phyloP scores from a whole-genome alignment of 306 rosid genomes.

The Rosa chinensis region DNA sequence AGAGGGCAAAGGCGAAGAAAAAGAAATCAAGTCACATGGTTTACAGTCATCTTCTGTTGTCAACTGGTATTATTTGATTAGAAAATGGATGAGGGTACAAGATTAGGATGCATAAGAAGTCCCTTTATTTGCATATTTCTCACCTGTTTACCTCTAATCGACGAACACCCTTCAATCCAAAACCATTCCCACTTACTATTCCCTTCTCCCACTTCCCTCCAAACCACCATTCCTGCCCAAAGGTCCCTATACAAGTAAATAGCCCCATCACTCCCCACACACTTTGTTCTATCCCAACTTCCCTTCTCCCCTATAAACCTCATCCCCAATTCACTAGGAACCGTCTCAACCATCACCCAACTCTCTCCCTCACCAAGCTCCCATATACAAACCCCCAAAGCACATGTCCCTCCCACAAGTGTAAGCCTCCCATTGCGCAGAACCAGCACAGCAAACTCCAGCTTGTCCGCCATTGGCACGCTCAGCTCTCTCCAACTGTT shows the following conservation, averaged over 20 bases:
- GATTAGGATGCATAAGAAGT: constrained; percentile 59
- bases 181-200: constrained; percentile 50
- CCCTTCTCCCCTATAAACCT: constrained; percentile 45
- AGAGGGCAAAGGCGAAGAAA: background rate
- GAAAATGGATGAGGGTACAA: constrained; percentile 37
- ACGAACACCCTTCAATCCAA: constrained; percentile 64
- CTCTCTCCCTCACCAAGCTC: constrained; percentile 40
- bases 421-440: constrained; percentile 39
- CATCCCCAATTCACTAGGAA: constrained; percentile 54
- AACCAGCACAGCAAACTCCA: constrained; percentile 66
- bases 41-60: background rate
- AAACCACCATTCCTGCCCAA: constrained; percentile 59
- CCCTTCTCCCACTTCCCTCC: constrained; percentile 32
- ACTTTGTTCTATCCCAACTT: constrained; percentile 60
- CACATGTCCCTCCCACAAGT: constrained; percentile 54
- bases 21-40: background rate
- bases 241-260: constrained; percentile 59
- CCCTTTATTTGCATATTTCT: constrained; percentile 53
- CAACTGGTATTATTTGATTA: background rate
- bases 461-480: constrained; percentile 64
- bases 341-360: constrained; percentile 56
- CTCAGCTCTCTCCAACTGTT: constrained; percentile 53
- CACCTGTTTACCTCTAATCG: constrained; percentile 42
- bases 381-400: constrained; percentile 54
- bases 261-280: constrained; percentile 52